Base-by-base conservation (phyloP, 2,329 filamentous ascomycete genomes). In the Pseudocercospora fijiensis region DNA sequence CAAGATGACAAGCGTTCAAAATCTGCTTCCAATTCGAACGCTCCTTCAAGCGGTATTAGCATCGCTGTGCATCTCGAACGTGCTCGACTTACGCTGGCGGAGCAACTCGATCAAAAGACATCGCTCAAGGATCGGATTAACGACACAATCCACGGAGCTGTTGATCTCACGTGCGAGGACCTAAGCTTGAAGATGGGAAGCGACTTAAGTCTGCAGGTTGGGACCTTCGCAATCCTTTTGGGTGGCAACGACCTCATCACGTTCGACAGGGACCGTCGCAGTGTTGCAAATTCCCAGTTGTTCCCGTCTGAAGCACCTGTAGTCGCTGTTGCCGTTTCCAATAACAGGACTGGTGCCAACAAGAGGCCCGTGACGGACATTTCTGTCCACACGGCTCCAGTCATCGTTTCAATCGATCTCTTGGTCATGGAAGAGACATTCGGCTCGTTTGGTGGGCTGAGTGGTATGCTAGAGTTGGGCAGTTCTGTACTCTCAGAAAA, bases 391-490 rank as follows among this genome's bases (percentile, higher is more conserved):
- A 96, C 92, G 0, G 82, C 96, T 9, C 92, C 93, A 5, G 76
- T 97, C 1, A 86, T 88, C 63, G 76, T 96, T 9, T 85, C 88
- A 62, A 78, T 98, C 45, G 91, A 98, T 73, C 79, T 97, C 16
- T 88, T 89, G 67, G 85, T 86, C 61, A 79, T 98, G 22, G 95
- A 98, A 70, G 92, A 96, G 71, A 91, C 91, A 0, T 87, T 98
- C 64, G 86, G 87, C 61, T 92, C 91, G 83, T 93, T 97, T 77
- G 95, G 95, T 37, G 95, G 95, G 0, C 81, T 99, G 49, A 96
- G 93, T 75, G 92, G 92, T 68, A 89, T 99, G 58, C 80, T 99
- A 49, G 96, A 95, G 71, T 85, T 97, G 75, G 91, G 92, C 66
- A 90, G 86, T 64, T 96, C 94, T 0, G 90, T 96, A 67, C 86